Percentiles rank a stretch among this genome's conserved stretches.
Conservation (phyloP, 306 rosid genomes). For the Quercus cerris region DNA sequence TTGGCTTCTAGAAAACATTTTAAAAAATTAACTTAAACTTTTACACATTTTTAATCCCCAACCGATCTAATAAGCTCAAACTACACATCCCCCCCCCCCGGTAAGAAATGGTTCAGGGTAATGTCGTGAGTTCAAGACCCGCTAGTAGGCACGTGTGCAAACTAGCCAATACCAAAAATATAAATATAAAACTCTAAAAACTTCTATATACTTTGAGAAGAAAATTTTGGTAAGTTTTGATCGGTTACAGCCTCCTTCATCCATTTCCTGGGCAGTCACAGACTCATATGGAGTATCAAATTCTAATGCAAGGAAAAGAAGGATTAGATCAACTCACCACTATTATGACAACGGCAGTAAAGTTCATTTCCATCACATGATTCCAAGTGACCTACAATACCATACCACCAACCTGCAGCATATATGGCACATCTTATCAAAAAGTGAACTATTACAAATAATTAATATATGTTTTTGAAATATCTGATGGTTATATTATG, state of each 20-base stretch:
- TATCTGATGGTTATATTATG: neutral
- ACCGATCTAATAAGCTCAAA: neutral
- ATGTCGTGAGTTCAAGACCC: too few relatives aligned
- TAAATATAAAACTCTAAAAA: too few relatives aligned
- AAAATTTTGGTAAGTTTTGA: too few relatives aligned
- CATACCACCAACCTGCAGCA: constrained; percentile 99
- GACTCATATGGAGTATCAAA: neutral
- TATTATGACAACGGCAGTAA: constrained; percentile 65
- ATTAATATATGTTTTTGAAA: neutral
- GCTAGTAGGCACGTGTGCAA: too few relatives aligned
- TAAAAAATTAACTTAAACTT: constrained; percentile 1
- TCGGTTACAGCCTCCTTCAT: neutral
- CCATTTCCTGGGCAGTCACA: constrained; percentile 3
- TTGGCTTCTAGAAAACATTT: constrained; percentile 14
- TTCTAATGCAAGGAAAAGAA: constrained; percentile 12
- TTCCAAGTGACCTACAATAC: constrained; percentile 92
- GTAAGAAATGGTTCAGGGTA: too few relatives aligned
- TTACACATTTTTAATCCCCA: constrained; percentile 4
- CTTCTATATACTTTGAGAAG: too few relatives aligned
- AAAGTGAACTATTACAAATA: neutral
- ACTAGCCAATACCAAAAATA: too few relatives aligned
- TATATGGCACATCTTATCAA: constrained; percentile 23
- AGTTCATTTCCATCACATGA: constrained; percentile 69
- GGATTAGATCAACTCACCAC: constrained; percentile 61
- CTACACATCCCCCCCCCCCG: too few relatives aligned